Conservation (phyloP, 2,329 filamentous ascomycete species). For the Chaetomium olivaceum region DNA sequence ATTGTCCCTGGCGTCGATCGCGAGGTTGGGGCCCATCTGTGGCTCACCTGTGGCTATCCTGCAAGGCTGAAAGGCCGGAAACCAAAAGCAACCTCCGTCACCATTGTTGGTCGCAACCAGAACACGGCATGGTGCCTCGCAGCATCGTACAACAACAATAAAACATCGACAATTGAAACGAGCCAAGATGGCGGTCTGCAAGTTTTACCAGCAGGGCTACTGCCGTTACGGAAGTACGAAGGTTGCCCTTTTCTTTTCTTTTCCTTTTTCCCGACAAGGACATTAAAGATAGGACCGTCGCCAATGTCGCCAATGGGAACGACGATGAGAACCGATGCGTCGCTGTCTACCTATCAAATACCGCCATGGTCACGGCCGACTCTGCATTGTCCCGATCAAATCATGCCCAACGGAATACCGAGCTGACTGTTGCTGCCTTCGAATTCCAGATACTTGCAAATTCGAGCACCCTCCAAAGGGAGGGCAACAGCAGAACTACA, state of each 20-base stretch:
- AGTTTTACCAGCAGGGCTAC: conserved; percentile 52
- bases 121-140: conserved; percentile 2
- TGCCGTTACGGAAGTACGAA: conserved; percentile 54
- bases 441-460: conserved; percentile 49
- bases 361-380: background rate
- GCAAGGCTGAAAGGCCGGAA: conserved; percentile 26
- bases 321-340: background rate
- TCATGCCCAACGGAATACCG: background rate
- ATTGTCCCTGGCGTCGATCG: background rate
- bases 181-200: conserved; percentile 42
- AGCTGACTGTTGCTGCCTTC: conserved; percentile 14
- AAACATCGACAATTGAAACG: background rate
- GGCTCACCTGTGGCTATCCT: background rate
- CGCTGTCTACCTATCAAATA: conserved; percentile 7
- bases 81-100: background rate
- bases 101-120: conserved; percentile 5
- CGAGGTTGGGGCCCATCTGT: background rate
- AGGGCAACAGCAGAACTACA: conserved; percentile 41
- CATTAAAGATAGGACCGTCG: background rate
- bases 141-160: background rate
- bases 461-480: conserved; percentile 54
- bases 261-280: background rate
- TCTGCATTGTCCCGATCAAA: background rate
- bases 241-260: conserved; percentile 15
- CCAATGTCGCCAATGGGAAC: conserved; percentile 21